These are phyloP conservation scores for Hypoxylon sp. DNA, from an alignment of 2,329 filamentous ascomycete genomes.

Conservation along the genomic window DNA sequence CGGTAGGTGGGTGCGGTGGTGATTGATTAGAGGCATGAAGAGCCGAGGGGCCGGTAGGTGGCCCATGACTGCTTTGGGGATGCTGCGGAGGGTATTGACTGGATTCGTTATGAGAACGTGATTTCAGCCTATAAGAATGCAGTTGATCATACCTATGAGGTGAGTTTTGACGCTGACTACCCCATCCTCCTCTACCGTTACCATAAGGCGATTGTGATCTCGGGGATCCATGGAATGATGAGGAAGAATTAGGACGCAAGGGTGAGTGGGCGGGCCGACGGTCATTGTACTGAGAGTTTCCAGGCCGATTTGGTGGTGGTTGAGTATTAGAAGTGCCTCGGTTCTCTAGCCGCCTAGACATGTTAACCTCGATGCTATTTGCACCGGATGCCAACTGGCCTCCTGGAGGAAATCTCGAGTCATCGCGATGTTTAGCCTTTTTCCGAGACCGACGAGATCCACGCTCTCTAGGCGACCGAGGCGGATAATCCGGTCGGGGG, in stretches of 20 bases:
- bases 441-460: slow-evolving; percentile 53
- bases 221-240: slow-evolving; percentile 72
- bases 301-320: slow-evolving; percentile 54
- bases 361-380: slow-evolving; percentile 67
- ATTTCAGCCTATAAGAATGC: slow-evolving; percentile 55
- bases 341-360: slow-evolving; percentile 57
- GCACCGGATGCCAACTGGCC: slow-evolving; percentile 61
- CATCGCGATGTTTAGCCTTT: slow-evolving; percentile 59
- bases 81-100: slow-evolving; percentile 76
- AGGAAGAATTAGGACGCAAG: slow-evolving; percentile 68
- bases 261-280: slow-evolving; percentile 64
- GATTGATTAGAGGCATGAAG: slow-evolving; percentile 69
- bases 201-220: slow-evolving; percentile 72
- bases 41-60: slow-evolving; percentile 67
- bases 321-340: slow-evolving; percentile 59
- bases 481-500: slow-evolving; percentile 47
- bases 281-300: slow-evolving; percentile 59
- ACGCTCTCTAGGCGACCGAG: slow-evolving; percentile 51
- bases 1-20: slow-evolving; percentile 70
- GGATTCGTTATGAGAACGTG: slow-evolving; percentile 53
- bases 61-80: slow-evolving; percentile 67
- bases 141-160: slow-evolving; percentile 53
- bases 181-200: slow-evolving; percentile 67
- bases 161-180: slow-evolving; percentile 61
- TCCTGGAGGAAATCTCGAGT: slow-evolving; percentile 57